A percentile compares a stretch with the other conserved stretches of the same genome.
Conservation (phyloP, 2,329 filamentous ascomycete genomes). For the Microthyrium microscopicum region DNA sequence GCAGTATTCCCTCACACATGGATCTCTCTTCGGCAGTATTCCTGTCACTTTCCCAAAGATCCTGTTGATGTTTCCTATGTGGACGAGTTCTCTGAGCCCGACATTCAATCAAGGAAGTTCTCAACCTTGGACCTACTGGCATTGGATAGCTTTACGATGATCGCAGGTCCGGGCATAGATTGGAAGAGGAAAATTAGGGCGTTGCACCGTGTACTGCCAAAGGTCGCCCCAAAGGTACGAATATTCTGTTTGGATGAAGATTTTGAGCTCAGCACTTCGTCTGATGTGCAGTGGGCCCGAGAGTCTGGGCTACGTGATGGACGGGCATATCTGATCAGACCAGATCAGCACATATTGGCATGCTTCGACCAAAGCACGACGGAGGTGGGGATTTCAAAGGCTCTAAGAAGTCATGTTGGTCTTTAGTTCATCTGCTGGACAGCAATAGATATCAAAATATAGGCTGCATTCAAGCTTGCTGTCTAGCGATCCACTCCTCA, state of each 20-base stretch:
- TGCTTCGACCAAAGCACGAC: too few species aligned
- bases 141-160: slow-evolving; percentile 17
- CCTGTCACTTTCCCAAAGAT: slow-evolving; percentile 5
- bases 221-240: too few species aligned
- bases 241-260: slow-evolving; percentile 10
- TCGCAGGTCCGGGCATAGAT: slow-evolving; percentile 10
- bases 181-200: slow-evolving; percentile 5
- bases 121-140: slow-evolving; percentile 22
- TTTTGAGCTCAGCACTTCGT: slow-evolving; percentile 12
- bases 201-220: slow-evolving; percentile 6
- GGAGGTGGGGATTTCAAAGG: too few species aligned
- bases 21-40: slow-evolving; percentile 13
- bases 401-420: too few species aligned
- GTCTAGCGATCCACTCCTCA: slow-evolving; percentile 36
- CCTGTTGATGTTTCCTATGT: slow-evolving; percentile 22
- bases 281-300: slow-evolving; percentile 12
- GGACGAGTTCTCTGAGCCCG: slow-evolving; percentile 14
- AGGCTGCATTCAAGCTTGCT: too few species aligned
- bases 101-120: slow-evolving; percentile 15
- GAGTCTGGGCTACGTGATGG: slow-evolving; percentile 12
- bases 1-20: slow-evolving; percentile 27
- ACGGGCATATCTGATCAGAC: slow-evolving; percentile 19
- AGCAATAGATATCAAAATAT: too few species aligned
- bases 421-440: too few species aligned
- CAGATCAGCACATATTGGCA: slow-evolving; percentile 25